Base-by-base conservation (phyloP, 2,329 filamentous ascomycete genomes). In the Alternaria gansuensis region DNA sequence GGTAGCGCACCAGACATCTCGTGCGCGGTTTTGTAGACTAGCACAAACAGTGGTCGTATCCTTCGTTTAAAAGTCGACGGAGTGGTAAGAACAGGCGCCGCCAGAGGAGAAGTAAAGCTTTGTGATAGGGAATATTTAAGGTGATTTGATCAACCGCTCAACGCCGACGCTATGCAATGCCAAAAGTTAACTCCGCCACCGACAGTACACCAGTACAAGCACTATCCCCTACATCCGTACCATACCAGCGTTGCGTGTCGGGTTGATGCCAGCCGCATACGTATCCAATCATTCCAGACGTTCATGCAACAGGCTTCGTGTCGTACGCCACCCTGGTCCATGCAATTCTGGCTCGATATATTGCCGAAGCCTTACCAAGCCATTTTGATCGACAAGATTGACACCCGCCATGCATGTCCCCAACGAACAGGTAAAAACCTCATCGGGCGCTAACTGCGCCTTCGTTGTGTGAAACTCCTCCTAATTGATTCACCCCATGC, bases 401-500 rank as follows among this genome's bases (percentile, higher is more conserved):
- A 43, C 55, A 51, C 24, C 39, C 48, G 45, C 49, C 54, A 55
- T 58, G 41, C 56, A 41, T 51, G 53, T 59, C 49, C 49, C 48
- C 49, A 34, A 43, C 54, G 40, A n/a, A 28, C 52, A 36, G 45
- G 13, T 24, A 49, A 31, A 48, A 21, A 51, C 50, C 36, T 31
- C 39, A 43, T 26, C 49, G 28, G 26, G 36, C 13, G 26, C 55
- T 54, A 68, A 29, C 68, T 66, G 24, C 72, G 67, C 50, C 85
- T 81, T 69, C 82, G 83, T 70, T 82, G 85, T 52, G 93, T 97
- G 68, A 95, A 92, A 79, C 92, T 96, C 62, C 92, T 85, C 64
- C 93, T 85, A 65, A 97, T 93, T 81, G 91, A 96, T 79, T 96
- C 92, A 51, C 94, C 91, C 94, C 94, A 98, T 14, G 91, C 89